Evolutionary conservation across 2,329 filamentous ascomycete genomes (phyloP).

Genomic region (Keithomyces neogunnii): DNA sequence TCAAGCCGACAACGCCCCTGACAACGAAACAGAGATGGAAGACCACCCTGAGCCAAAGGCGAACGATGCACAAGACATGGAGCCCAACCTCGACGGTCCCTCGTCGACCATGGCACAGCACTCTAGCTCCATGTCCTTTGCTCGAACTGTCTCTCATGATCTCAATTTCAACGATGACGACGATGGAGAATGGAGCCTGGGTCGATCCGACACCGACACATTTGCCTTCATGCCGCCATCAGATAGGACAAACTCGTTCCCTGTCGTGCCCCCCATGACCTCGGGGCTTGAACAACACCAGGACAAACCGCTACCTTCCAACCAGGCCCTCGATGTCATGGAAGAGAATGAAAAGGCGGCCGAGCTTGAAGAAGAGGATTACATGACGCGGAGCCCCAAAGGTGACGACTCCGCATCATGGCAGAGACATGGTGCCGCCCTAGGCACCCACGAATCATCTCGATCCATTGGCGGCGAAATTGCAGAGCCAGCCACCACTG

Average conservation of each 20-base stretch:
- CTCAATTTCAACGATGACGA: conserved; percentile 52
- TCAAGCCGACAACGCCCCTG: not conserved
- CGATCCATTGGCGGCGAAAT: conserved; percentile 36
- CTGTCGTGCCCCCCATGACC: conserved; percentile 38
- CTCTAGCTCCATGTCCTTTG: conserved; percentile 53
- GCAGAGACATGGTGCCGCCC: conserved; percentile 8
- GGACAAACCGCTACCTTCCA: conserved; percentile 35
- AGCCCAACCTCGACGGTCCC: conserved; percentile 1
- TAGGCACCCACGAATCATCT: conserved; percentile 17
- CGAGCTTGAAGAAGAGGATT: conserved; percentile 31
- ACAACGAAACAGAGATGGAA: not conserved
- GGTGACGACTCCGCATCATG: conserved; percentile 6
- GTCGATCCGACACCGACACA: conserved; percentile 44
- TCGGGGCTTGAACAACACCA: conserved; percentile 17
- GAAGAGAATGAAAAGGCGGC: conserved; percentile 42
- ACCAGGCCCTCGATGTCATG: conserved; percentile 45
- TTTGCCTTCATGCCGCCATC: conserved; percentile 51
- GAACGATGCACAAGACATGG: not conserved
- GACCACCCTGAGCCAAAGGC: not conserved
- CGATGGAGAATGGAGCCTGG: conserved; percentile 48
- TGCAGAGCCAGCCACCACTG: conserved; percentile 30
- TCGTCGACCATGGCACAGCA: conserved; percentile 39
- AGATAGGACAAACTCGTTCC: conserved; percentile 56
- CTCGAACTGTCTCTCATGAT: conserved; percentile 55
- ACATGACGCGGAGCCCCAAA: conserved; percentile 12